A percentile compares a stretch with the other conserved stretches of the same genome.
Evolutionary conservation across 176 grass and related monocot species (phyloP).

Genomic region (Oropetium thomaeum): DNA sequence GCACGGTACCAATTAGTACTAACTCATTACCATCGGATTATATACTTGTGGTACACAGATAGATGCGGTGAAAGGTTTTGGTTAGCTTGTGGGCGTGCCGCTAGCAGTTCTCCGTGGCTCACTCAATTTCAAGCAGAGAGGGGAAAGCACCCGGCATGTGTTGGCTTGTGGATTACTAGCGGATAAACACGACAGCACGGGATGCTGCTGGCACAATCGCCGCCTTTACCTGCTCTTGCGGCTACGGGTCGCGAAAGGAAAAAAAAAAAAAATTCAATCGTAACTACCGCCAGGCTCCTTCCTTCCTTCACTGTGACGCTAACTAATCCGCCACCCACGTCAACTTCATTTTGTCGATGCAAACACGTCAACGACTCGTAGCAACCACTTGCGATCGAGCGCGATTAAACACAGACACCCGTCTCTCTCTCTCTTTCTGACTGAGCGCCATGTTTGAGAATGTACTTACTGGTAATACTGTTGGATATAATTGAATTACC

Average conservation of each 20-base stretch:
- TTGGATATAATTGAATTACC: too few species aligned
- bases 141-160: conserved; percentile 1
- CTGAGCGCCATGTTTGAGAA: too few species aligned
- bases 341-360: background rate
- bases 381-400: too few species aligned
- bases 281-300: background rate
- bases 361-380: background rate
- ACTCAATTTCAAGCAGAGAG: background rate
- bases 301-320: background rate
- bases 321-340: background rate
- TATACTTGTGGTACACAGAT: too few species aligned
- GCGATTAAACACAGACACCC: too few species aligned
- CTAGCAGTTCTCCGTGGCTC: conserved; percentile 5
- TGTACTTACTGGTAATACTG: too few species aligned
- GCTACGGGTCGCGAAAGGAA: background rate
- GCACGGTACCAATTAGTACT: too few species aligned
- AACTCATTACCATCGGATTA: too few species aligned
- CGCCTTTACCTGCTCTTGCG: background rate
- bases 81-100: conserved; percentile 9
- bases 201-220: background rate
- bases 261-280: too few species aligned
- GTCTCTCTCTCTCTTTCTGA: too few species aligned
- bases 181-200: background rate
- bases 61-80: background rate
- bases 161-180: background rate